Evolutionary conservation across 129 eudicot genomes (phyloP).

Genomic region (Centaurea solstitialis): DNA sequence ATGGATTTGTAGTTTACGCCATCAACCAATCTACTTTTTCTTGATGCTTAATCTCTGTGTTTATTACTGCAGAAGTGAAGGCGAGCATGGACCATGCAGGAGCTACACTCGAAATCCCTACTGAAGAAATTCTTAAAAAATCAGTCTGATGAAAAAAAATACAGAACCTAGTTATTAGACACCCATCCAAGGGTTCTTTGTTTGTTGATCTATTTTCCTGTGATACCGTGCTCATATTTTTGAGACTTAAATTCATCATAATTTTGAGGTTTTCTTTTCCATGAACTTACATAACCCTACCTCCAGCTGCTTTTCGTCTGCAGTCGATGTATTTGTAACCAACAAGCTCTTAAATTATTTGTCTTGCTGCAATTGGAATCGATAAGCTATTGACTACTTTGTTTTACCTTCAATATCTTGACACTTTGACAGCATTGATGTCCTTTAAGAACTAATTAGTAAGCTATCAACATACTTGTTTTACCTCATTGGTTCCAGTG

Average conservation of each 20-base stretch:
- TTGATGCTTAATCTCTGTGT: background rate
- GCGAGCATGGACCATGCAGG: conserved; percentile 77
- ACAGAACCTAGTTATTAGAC: conserved; percentile 15
- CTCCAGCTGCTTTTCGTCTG: conserved; percentile 1
- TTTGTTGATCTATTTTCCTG: background rate
- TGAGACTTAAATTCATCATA: conserved; percentile 21
- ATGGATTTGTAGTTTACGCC: background rate
- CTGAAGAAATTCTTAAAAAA: conserved; percentile 75
- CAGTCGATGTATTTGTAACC: background rate
- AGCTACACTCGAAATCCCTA: conserved; percentile 83
- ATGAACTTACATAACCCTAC: conserved; percentile 8
- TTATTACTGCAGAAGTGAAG: conserved; percentile 66
- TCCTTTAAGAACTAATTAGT: background rate
- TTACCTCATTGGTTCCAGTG: background rate
- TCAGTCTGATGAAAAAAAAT: conserved; percentile 36
- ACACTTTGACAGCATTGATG: background rate
- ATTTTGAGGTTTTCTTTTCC: conserved; percentile 23
- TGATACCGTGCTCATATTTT: background rate
- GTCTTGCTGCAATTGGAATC: background rate
- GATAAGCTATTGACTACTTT: background rate
- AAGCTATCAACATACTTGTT: background rate
- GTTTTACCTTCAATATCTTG: background rate
- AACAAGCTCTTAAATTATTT: background rate
- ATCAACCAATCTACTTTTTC: background rate
- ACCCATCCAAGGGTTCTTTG: background rate